A percentile compares a stretch with the other conserved stretches of the same genome.
Conservation (phyloP, 495 filamentous ascomycete genomes). For the Talaromyces borbonicus region DNA sequence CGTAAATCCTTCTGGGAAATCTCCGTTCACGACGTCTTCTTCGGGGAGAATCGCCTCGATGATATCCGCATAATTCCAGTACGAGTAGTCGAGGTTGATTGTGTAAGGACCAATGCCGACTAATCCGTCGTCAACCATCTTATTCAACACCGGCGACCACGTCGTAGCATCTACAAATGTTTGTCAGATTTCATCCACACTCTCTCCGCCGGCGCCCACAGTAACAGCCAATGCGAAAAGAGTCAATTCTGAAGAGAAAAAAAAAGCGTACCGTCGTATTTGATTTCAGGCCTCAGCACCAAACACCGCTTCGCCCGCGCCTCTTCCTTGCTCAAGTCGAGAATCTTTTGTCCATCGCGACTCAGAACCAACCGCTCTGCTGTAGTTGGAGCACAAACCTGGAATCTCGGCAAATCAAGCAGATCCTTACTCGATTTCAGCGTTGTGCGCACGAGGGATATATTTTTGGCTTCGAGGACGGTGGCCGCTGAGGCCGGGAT, state of each 20-base stretch:
- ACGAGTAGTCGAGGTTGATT: constrained; percentile 67
- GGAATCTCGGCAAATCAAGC: constrained; percentile 45
- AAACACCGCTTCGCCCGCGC: constrained; percentile 56
- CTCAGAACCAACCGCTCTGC: constrained; percentile 26
- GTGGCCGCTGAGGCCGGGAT: constrained; percentile 70
- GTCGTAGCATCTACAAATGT: constrained; percentile 60
- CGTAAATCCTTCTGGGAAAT: constrained; percentile 79
- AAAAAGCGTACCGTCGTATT: constrained; percentile 49
- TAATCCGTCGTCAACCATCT: constrained; percentile 55
- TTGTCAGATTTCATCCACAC: too few species aligned
- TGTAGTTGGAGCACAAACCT: constrained; percentile 23
- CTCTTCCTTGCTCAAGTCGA: constrained; percentile 3
- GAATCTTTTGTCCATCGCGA: constrained; percentile 29
- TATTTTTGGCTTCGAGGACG: constrained; percentile 59
- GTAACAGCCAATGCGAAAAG: constrained; percentile 24
- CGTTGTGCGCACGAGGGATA: constrained; percentile 52
- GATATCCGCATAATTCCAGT: constrained; percentile 84
- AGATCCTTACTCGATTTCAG: constrained; percentile 50
- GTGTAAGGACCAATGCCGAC: constrained; percentile 63
- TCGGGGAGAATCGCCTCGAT: constrained; percentile 67
- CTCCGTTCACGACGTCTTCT: constrained; percentile 44
- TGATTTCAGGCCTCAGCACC: constrained; percentile 61
- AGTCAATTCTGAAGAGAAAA: constrained; percentile 53
- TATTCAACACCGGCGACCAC: constrained; percentile 58
- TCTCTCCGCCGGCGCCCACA: constrained; percentile 13